Base-by-base conservation (phyloP, 805 yeast genomes). In the Candida yuanshanica region DNA sequence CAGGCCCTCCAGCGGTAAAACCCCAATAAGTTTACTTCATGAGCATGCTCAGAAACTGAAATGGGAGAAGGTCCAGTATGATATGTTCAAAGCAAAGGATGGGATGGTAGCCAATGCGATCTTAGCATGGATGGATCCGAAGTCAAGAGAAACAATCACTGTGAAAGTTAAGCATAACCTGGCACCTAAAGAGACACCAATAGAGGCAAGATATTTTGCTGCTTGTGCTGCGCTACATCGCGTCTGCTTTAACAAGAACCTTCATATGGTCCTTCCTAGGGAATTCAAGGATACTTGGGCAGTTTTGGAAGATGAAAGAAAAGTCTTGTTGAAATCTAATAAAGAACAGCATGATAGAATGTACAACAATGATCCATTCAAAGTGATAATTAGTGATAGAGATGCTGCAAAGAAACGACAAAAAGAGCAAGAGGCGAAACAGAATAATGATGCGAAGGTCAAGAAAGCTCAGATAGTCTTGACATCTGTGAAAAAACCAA, bases 221-320 rank as follows among this genome's bases (percentile, higher is more conserved):
- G 97, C 99, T 0, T 89, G 97, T 0, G 86, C 83, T 49, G 93
- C 91, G 0, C 61, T 91, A 46, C 90, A 79, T 58, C 68, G 95
- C 26, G 71, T 91, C 16, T 81, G 90, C 27, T 85, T 79, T 45
- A 81, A 81, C 50, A 89, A 89, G 52, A 89, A 87, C 56, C 59
- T 91, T 62, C 85, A 85, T 45, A 81, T 90, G 90, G 82, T 88
- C 53, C 69, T 91, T 12, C 98, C 98, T 0, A 77, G 81, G 4
- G 79, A 82, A 24, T 95, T 87, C 58, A 79, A 87, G 48, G 75
- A 75, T 37, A 67, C 86, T 21, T 91, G 98, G 98, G 60, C 69
- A 18, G 77, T 74, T 17, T 63, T 91, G 43, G 95, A 86, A 41
- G 69, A 66, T 7, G 75, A 71, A 44, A 68, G 95, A 43, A 69